Percentiles rank a stretch among this genome's conserved stretches.
Evolutionary conservation across 495 filamentous ascomycete genomes (phyloP).

Genomic region (Lasiosphaeria miniovina): DNA sequence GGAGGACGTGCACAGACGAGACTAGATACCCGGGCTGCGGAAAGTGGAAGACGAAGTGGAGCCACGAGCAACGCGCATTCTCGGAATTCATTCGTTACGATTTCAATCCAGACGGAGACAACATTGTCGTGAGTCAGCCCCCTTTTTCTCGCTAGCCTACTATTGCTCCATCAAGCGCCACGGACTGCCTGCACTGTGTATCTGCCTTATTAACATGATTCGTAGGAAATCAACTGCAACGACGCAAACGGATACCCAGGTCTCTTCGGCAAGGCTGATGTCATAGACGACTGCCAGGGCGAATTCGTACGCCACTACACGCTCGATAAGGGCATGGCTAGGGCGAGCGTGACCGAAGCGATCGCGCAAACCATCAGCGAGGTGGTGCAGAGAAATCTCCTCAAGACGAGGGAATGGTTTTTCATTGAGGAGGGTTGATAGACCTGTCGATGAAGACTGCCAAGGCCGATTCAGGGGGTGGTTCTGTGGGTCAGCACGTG

Average conservation of each 20-base stretch:
- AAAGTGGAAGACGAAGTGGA: slow-evolving; percentile 31
- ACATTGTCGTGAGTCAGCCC: slow-evolving; percentile 21
- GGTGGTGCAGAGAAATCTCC: slow-evolving; percentile 4
- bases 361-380: slow-evolving; percentile 5
- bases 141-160: not conserved
- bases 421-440: not conserved
- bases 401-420: not conserved
- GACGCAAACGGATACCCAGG: slow-evolving; percentile 32
- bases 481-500: too few relatives aligned
- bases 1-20: slow-evolving; percentile 36
- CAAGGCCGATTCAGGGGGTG: too few relatives aligned
- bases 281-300: slow-evolving; percentile 9
- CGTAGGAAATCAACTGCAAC: slow-evolving; percentile 33
- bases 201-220: too few relatives aligned
- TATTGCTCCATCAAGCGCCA: too few relatives aligned
- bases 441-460: too few relatives aligned
- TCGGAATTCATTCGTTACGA: slow-evolving; percentile 39
- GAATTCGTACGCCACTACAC: slow-evolving; percentile 9
- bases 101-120: slow-evolving; percentile 23
- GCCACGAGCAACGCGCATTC: slow-evolving; percentile 43
- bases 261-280: not conserved
- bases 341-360: slow-evolving; percentile 2
- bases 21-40: slow-evolving; percentile 30
- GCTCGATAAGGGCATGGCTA: slow-evolving; percentile 1
- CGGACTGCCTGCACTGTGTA: too few relatives aligned